A percentile compares a stretch with the other conserved stretches of the same genome.
phyloP scores from a whole-genome alignment of 805 yeast genomes.

The Nakazawaea pomicola region DNA sequence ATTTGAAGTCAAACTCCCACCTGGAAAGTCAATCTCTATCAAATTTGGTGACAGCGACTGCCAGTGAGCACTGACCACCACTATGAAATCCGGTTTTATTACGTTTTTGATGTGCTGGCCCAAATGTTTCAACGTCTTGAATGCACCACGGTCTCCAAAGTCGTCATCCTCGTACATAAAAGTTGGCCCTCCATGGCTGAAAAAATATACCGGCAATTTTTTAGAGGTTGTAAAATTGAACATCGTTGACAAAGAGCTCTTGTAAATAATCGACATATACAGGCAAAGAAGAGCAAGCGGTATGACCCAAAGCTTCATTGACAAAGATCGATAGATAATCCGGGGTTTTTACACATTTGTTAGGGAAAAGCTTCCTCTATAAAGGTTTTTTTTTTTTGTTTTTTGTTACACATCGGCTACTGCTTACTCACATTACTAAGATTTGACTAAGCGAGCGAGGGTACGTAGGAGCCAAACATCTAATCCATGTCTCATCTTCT shows the following conservation, averaged over 20 bases:
- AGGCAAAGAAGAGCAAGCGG: not conserved
- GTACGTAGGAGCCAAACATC: too few relatives aligned
- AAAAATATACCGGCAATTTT: conserved; percentile 53
- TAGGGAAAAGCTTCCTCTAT: too few relatives aligned
- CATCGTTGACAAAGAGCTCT: not conserved
- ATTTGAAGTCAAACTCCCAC: conserved; percentile 7
- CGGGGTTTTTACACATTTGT: too few relatives aligned
- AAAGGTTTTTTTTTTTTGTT: not conserved
- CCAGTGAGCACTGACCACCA: conserved; percentile 79
- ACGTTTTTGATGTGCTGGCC: conserved; percentile 46
- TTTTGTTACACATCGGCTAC: not conserved
- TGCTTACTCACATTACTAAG: not conserved
- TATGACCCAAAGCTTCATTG: not conserved
- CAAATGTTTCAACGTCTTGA: conserved; percentile 38
- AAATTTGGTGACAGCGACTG: conserved; percentile 38
- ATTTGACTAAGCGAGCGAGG: too few relatives aligned
- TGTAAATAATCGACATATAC: not conserved
- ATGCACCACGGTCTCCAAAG: conserved; percentile 58
- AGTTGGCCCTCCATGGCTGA: conserved; percentile 85
- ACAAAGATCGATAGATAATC: too few relatives aligned
- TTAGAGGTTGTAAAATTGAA: conserved; percentile 17
- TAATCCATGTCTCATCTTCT: too few relatives aligned
- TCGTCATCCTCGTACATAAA: conserved; percentile 54
- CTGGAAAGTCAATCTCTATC: conserved; percentile 47
- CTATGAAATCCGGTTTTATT: conserved; percentile 59